These are phyloP conservation scores for Thinopyrum elongatum DNA, from an alignment of 176 grass and related monocot genomes.

Conservation along the genomic window DNA sequence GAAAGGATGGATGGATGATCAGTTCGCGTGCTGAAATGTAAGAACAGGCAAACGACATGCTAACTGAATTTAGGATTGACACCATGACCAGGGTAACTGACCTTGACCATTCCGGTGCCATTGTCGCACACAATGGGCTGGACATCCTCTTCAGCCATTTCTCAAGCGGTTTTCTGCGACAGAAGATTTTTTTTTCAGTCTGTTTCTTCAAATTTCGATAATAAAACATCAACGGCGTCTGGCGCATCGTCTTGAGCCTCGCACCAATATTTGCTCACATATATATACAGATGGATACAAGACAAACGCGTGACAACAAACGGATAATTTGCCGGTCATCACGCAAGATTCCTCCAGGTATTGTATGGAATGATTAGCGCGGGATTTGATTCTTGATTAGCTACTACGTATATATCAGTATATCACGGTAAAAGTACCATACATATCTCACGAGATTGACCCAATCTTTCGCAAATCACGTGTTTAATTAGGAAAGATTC, in stretches of 20 bases:
- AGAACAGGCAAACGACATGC: neutral
- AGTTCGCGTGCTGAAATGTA: neutral
- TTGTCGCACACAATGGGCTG: constrained; percentile 89
- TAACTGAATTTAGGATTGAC: neutral
- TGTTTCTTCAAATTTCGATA: neutral
- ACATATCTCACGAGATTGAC: neutral
- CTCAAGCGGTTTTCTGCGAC: constrained; percentile 7
- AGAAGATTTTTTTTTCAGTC: neutral
- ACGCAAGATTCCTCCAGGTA: neutral
- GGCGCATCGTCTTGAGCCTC: neutral
- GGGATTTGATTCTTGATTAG: neutral
- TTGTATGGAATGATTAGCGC: neutral
- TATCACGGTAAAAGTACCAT: neutral
- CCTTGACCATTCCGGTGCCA: constrained; percentile 95
- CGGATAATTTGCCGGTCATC: neutral
- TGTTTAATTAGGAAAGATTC: neutral
- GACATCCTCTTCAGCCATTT: constrained; percentile 85
- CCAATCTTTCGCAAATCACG: neutral
- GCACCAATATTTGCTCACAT: neutral
- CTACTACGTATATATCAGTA: neutral
- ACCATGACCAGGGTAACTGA: neutral
- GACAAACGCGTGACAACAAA: neutral
- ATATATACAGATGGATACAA: neutral
- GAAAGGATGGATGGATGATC: neutral
- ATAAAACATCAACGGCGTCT: neutral